Conservation (phyloP, 805 yeast species). For the Martiniozyma abietophila region DNA sequence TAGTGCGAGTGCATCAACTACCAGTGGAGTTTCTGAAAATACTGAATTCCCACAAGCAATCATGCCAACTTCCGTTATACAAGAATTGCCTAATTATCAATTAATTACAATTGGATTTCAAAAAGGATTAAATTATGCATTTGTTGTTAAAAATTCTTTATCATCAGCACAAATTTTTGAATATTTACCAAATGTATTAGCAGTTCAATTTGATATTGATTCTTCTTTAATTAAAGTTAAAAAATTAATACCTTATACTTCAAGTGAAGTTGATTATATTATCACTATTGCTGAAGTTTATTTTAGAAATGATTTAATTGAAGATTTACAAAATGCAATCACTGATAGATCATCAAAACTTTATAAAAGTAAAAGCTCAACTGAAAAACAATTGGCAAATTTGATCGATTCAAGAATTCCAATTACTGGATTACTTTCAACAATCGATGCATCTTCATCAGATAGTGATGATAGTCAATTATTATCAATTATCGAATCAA, state of each 20-base stretch:
- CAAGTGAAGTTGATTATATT: conserved; percentile 47
- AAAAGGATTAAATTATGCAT: conserved; percentile 71
- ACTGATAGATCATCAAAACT: conserved; percentile 44
- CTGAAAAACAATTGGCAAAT: conserved; percentile 48
- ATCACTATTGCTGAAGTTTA: conserved; percentile 86
- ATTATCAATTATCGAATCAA: conserved; percentile 3
- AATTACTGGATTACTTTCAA: conserved; percentile 33
- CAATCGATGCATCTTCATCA: conserved; percentile 8
- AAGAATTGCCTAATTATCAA: conserved; percentile 37
- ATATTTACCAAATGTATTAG: conserved; percentile 69
- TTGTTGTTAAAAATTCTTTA: conserved; percentile 61
- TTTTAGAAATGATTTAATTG: conserved; percentile 51
- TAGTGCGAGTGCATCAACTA: conserved; percentile 12
- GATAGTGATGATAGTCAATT: not conserved
- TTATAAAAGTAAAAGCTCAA: conserved; percentile 48
- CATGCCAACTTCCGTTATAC: conserved; percentile 40
- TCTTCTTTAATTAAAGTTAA: conserved; percentile 43
- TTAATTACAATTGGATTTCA: conserved; percentile 73
- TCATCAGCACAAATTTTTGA: conserved; percentile 81
- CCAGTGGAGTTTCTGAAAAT: conserved; percentile 24
- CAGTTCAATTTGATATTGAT: conserved; percentile 42
- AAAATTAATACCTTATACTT: conserved; percentile 67
- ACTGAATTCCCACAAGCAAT: conserved; percentile 69
- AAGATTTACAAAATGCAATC: conserved; percentile 40
- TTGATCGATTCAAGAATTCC: conserved; percentile 71